Evolutionary conservation across 2,329 filamentous ascomycete species (phyloP).

Genomic region (Colletotrichum australisinense): DNA sequence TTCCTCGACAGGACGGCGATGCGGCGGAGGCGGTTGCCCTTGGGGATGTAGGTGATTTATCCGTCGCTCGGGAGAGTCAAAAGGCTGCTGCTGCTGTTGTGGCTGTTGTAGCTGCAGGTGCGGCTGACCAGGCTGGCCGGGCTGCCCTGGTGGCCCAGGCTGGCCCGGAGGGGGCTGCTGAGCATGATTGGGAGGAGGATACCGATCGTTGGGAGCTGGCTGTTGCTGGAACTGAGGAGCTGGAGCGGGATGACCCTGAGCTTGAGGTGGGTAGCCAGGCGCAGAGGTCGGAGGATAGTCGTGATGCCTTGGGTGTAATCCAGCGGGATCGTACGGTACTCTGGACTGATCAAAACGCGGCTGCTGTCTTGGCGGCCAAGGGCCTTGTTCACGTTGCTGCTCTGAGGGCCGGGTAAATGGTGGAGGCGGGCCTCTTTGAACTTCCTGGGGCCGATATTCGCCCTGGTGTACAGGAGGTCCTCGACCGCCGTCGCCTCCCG

Average conservation of each 20-base stretch:
- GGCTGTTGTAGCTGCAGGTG: constrained; percentile 36
- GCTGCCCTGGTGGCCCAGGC: constrained; percentile 40
- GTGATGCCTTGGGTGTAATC: constrained; percentile 54
- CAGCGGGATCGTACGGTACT: constrained; percentile 55
- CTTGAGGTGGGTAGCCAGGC: constrained; percentile 47
- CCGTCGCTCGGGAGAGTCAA: constrained; percentile 43
- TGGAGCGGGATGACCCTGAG: constrained; percentile 45
- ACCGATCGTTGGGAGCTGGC: constrained; percentile 52
- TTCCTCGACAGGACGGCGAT: constrained; percentile 58
- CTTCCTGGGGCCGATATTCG: constrained; percentile 56
- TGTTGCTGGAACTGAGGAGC: constrained; percentile 35
- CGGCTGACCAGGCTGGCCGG: background rate
- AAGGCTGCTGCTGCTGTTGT: constrained; percentile 42
- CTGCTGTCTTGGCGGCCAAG: constrained; percentile 43
- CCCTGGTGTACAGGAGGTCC: constrained; percentile 57
- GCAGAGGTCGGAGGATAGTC: constrained; percentile 60
- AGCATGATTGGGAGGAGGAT: constrained; percentile 46
- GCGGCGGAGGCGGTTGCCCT: constrained; percentile 50
- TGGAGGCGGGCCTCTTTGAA: constrained; percentile 44
- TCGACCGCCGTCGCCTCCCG: constrained; percentile 58
- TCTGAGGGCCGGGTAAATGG: constrained; percentile 58
- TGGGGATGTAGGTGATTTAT: constrained; percentile 42
- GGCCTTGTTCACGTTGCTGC: constrained; percentile 48
- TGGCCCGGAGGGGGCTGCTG: constrained; percentile 47
- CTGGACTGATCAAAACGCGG: constrained; percentile 55